Percentiles rank a stretch among this genome's conserved stretches.
These are phyloP conservation scores for Cyclostephanos tholiformis DNA, from an alignment of 108 stramenopile genomes.

Conservation along the genomic window DNA sequence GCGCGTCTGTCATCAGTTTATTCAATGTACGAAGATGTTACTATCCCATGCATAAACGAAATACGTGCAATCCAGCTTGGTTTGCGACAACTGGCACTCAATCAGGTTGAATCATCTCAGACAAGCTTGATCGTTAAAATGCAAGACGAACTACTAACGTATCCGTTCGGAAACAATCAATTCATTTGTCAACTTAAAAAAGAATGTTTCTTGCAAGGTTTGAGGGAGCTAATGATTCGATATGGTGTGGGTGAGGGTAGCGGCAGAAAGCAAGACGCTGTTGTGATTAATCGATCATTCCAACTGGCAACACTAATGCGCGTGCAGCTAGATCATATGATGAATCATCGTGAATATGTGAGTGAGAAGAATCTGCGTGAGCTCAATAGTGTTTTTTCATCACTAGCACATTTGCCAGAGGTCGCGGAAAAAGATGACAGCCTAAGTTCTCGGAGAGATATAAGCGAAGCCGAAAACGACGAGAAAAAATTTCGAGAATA, in stretches of 20 bases:
- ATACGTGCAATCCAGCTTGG: constrained; percentile 70
- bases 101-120: constrained; percentile 19
- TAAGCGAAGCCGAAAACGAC: constrained; percentile 51
- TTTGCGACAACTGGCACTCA: constrained; percentile 49
- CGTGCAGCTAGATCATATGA: constrained; percentile 22
- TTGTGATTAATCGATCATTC: constrained; percentile 22
- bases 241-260: constrained; percentile 24
- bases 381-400: constrained; percentile 29
- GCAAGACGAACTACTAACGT: constrained; percentile 44
- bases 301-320: constrained; percentile 40
- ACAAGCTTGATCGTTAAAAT: constrained; percentile 21
- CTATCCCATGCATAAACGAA: constrained; percentile 63
- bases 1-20: constrained; percentile 57
- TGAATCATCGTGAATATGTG: constrained; percentile 1
- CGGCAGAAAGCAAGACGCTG: constrained; percentile 24
- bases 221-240: constrained; percentile 30
- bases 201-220: constrained; percentile 9
- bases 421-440: constrained; percentile 2
- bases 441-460: neutral
- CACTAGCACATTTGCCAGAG: constrained; percentile 27
- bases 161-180: constrained; percentile 33
- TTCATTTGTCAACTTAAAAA: constrained; percentile 17
- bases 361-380: constrained; percentile 13
- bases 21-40: constrained; percentile 81
- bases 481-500: constrained; percentile 79